Conservation (phyloP, 257 asterid genomes). For the Solanum clarkiae region DNA sequence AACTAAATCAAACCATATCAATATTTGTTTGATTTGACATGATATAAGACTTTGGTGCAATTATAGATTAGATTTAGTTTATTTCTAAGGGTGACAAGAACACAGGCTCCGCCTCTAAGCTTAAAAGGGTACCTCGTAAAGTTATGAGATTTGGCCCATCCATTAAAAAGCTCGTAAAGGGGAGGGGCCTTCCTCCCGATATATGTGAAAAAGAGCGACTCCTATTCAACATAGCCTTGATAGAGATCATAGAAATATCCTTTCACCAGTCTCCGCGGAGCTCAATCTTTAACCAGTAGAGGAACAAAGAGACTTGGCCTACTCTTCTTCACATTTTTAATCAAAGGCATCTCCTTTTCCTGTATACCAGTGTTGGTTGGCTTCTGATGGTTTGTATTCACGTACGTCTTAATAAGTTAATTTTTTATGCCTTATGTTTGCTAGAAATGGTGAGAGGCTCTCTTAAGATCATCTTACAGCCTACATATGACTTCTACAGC, state of each 20-base stretch:
- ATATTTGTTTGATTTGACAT: too few relatives aligned
- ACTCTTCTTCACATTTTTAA: not conserved
- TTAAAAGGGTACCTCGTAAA: too few relatives aligned
- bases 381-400: not conserved
- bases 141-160: not conserved
- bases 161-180: not conserved
- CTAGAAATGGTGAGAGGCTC: not conserved
- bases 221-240: too few relatives aligned
- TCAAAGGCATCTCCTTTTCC: not conserved
- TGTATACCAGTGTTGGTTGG: not conserved
- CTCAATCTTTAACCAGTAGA: too few relatives aligned
- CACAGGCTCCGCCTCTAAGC: not conserved
- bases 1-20: too few relatives aligned
- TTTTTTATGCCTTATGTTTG: not conserved
- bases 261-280: too few relatives aligned
- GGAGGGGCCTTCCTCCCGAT: too few relatives aligned
- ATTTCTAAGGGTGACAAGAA: not conserved
- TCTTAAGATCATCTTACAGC: not conserved
- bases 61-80: too few relatives aligned
- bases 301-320: too few relatives aligned
- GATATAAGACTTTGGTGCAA: too few relatives aligned
- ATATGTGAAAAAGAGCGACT: too few relatives aligned
- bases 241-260: too few relatives aligned
- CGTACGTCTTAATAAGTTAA: not conserved
- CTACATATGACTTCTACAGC: not conserved